Conservation (phyloP, 2,329 filamentous ascomycete species). For the Arthrobotrys entomopaga region DNA sequence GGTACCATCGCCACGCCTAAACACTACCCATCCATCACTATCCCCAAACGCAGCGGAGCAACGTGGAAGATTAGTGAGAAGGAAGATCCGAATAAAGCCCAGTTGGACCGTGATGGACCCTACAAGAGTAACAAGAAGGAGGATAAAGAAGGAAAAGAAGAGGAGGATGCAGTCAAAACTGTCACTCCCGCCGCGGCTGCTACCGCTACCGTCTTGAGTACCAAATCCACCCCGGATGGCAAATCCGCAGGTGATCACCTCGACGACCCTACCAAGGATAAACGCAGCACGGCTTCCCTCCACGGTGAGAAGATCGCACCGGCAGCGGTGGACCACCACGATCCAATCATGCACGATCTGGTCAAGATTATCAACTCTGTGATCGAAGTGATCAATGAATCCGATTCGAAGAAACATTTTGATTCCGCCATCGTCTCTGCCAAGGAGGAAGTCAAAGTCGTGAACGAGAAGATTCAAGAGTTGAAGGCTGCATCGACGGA, state of each 20-base stretch:
- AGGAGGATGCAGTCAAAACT: constrained; percentile 13
- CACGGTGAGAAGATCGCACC: constrained; percentile 23
- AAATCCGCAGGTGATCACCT: constrained; percentile 33
- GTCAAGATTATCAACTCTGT: constrained; percentile 96
- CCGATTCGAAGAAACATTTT: constrained; percentile 73
- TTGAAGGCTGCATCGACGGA: constrained; percentile 78
- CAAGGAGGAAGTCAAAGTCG: constrained; percentile 80
- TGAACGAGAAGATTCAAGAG: constrained; percentile 79
- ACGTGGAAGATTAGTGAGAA: constrained; percentile 58
- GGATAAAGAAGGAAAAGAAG: neutral
- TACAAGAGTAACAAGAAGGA: constrained; percentile 58
- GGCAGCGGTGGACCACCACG: constrained; percentile 70
- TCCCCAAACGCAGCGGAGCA: constrained; percentile 57
- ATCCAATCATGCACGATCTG: constrained; percentile 89
- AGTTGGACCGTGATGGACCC: constrained; percentile 56
- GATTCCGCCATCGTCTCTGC: constrained; percentile 82
- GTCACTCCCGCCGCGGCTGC: constrained; percentile 26
- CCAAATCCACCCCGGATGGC: constrained; percentile 14
- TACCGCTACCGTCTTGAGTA: constrained; percentile 18
- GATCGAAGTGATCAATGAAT: constrained; percentile 83
- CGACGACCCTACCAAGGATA: neutral
- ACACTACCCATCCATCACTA: constrained; percentile 57
- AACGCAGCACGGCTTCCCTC: constrained; percentile 3
- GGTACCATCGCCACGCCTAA: constrained; percentile 64
- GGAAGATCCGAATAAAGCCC: constrained; percentile 55